Percentiles rank a stretch among this genome's conserved stretches.
These are phyloP conservation scores for Starmerella cellae DNA, from an alignment of 805 yeast species.

Conservation along the genomic window DNA sequence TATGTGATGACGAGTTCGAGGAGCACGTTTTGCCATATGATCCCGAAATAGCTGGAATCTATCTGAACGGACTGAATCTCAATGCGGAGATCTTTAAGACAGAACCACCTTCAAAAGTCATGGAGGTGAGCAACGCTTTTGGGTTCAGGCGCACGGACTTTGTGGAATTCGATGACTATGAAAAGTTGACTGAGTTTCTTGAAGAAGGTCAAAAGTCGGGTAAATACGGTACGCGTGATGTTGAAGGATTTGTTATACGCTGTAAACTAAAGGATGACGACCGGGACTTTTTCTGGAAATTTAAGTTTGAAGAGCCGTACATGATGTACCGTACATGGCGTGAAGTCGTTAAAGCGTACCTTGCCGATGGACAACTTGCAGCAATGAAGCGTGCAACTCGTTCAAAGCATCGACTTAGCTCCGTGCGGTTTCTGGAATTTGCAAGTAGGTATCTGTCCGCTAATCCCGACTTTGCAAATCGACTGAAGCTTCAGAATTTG, in stretches of 20 bases:
- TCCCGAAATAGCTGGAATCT: constrained; percentile 59
- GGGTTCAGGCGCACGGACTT: constrained; percentile 53
- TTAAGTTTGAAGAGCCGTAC: constrained; percentile 90
- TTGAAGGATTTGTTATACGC: constrained; percentile 90
- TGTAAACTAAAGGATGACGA: constrained; percentile 29
- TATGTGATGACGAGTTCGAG: constrained; percentile 84
- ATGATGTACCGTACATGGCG: constrained; percentile 80
- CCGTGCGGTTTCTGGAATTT: constrained; percentile 57
- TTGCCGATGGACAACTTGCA: constrained; percentile 26
- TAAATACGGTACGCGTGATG: constrained; percentile 33
- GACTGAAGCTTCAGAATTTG: constrained; percentile 38
- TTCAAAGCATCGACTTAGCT: constrained; percentile 43
- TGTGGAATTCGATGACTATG: constrained; percentile 30
- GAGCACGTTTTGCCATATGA: constrained; percentile 79
- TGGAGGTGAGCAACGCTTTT: constrained; percentile 45
- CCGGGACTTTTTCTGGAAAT: constrained; percentile 69
- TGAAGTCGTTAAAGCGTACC: constrained; percentile 48
- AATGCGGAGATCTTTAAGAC: constrained; percentile 57
- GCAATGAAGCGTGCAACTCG: constrained; percentile 14
- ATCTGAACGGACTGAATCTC: constrained; percentile 74
- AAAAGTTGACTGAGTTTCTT: constrained; percentile 38
- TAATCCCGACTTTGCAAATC: constrained; percentile 35
- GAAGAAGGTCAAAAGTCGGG: constrained; percentile 60
- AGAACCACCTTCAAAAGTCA: constrained; percentile 46
- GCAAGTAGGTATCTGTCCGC: constrained; percentile 41